Evolutionary conservation across 2,329 filamentous ascomycete species (phyloP).

Genomic region (Aspergillus sp.): DNA sequence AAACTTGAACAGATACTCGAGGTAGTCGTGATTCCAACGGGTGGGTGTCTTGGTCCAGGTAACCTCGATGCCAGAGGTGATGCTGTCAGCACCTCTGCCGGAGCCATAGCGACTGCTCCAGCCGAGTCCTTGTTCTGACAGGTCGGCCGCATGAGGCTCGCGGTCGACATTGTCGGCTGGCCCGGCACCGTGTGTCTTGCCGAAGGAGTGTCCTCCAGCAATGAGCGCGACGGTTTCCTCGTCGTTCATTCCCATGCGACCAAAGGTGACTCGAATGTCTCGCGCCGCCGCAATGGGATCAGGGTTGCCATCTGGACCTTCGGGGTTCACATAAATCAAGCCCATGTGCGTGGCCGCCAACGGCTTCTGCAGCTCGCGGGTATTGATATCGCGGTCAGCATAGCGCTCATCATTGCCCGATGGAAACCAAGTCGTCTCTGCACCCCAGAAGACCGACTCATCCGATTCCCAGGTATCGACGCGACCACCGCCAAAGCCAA

Average conservation of each 20-base stretch:
- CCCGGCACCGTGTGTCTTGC: conserved; percentile 74
- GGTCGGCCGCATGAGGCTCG: conserved; percentile 61
- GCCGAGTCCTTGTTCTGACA: conserved; percentile 67
- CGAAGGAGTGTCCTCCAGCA: conserved; percentile 72
- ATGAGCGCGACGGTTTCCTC: conserved; percentile 78
- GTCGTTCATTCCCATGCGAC: conserved; percentile 78
- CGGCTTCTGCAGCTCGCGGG: conserved; percentile 63
- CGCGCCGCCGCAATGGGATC: conserved; percentile 64
- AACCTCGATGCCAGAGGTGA: conserved; percentile 73
- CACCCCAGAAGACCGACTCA: conserved; percentile 73
- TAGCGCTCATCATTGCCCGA: conserved; percentile 68
- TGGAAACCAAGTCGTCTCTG: conserved; percentile 64
- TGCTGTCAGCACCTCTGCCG: conserved; percentile 68
- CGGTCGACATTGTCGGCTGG: conserved; percentile 59
- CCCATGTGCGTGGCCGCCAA: conserved; percentile 68
- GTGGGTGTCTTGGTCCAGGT: conserved; percentile 73
- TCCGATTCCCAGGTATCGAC: conserved; percentile 71
- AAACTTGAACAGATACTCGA: conserved; percentile 72
- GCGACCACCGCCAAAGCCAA: conserved; percentile 70
- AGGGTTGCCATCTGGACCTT: conserved; percentile 68
- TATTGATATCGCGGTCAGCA: conserved; percentile 46
- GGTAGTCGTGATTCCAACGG: conserved; percentile 70
- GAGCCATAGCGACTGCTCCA: conserved; percentile 62
- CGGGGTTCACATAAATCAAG: conserved; percentile 77
- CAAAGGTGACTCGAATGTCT: conserved; percentile 71